These are phyloP conservation scores for Obelidium mucronatum DNA, from an alignment of 192 early-diverging fungal genomes.

Conservation along the genomic window DNA sequence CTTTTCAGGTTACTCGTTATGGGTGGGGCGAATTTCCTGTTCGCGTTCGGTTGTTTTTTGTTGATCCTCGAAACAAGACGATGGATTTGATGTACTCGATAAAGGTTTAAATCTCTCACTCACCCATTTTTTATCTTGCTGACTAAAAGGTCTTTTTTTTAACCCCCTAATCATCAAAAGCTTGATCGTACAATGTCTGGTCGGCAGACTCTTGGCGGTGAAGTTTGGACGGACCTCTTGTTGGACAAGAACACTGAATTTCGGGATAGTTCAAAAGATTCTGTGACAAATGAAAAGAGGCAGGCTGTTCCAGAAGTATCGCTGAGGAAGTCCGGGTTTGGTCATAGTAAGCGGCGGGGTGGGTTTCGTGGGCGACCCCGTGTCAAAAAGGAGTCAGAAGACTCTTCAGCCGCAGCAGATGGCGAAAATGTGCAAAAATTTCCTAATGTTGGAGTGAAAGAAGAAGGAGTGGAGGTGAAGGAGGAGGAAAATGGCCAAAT, in stretches of 20 bases:
- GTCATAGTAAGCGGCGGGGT: too few species aligned
- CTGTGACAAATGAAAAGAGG: too few species aligned
- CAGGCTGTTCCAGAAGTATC: too few species aligned
- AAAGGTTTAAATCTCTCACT: constrained; percentile 52
- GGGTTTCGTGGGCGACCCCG: neutral
- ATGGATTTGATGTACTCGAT: constrained; percentile 84
- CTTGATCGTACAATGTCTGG: constrained; percentile 78
- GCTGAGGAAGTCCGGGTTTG: too few species aligned
- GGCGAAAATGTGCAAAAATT: neutral
- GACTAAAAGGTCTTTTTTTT: too few species aligned
- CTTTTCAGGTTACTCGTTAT: constrained; percentile 84
- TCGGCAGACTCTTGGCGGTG: constrained; percentile 71
- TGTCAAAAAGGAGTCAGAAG: neutral
- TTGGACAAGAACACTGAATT: constrained; percentile 84
- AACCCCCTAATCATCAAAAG: too few species aligned
- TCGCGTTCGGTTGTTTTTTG: constrained; percentile 81
- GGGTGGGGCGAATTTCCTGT: constrained; percentile 97
- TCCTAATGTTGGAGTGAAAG: neutral
- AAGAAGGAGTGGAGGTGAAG: neutral
- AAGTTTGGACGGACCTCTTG: constrained; percentile 81
- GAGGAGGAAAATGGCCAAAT: constrained; percentile 5
- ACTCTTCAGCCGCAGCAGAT: neutral
- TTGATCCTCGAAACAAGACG: constrained; percentile 80
- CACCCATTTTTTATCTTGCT: too few species aligned
- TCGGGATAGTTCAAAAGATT: constrained; percentile 2